These are phyloP conservation scores for Bonia amplexicaulis DNA, from an alignment of 176 grass and related monocot species.

Conservation along the genomic window DNA sequence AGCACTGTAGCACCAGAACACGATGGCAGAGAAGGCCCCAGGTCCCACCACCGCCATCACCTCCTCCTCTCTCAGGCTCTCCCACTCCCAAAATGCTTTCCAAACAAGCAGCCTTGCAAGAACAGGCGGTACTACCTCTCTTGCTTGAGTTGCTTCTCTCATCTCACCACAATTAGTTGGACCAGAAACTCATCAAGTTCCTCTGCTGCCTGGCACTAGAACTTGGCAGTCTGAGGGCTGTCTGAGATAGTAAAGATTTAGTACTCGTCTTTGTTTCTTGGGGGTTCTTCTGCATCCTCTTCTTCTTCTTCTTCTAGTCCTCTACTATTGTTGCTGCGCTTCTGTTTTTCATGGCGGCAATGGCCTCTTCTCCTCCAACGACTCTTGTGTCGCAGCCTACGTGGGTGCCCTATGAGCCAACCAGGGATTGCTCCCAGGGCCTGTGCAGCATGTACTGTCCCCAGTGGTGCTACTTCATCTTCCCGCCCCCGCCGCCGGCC, in stretches of 20 bases:
- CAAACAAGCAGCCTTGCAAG: slow-evolving; percentile 41
- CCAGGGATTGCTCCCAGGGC: slow-evolving; percentile 83
- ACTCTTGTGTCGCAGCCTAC: slow-evolving; percentile 40
- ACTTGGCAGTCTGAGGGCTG: neutral
- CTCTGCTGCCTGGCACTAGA: slow-evolving; percentile 24
- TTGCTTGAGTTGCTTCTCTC: neutral
- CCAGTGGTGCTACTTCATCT: slow-evolving; percentile 96
- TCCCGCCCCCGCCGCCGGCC: slow-evolving; percentile 73
- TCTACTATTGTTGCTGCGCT: neutral
- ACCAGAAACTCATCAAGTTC: slow-evolving; percentile 34
- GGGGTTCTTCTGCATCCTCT: neutral
- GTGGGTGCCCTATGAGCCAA: slow-evolving; percentile 76
- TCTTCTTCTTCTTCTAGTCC: neutral
- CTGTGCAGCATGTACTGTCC: slow-evolving; percentile 90
- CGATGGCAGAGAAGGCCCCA: slow-evolving; percentile 15
- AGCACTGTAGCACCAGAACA: slow-evolving; percentile 13
- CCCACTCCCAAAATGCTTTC: slow-evolving; percentile 49
- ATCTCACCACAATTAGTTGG: slow-evolving; percentile 28
- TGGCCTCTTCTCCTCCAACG: slow-evolving; percentile 19
- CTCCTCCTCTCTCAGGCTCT: slow-evolving; percentile 10
- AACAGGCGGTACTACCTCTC: neutral
- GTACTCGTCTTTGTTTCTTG: neutral
- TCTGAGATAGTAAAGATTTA: neutral
- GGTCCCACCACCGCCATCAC: slow-evolving; percentile 35
- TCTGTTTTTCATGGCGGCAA: slow-evolving; percentile 31